These are phyloP conservation scores for Alisma plantagoaquatica DNA, from an alignment of 106 monocot genomes.

Conservation along the genomic window DNA sequence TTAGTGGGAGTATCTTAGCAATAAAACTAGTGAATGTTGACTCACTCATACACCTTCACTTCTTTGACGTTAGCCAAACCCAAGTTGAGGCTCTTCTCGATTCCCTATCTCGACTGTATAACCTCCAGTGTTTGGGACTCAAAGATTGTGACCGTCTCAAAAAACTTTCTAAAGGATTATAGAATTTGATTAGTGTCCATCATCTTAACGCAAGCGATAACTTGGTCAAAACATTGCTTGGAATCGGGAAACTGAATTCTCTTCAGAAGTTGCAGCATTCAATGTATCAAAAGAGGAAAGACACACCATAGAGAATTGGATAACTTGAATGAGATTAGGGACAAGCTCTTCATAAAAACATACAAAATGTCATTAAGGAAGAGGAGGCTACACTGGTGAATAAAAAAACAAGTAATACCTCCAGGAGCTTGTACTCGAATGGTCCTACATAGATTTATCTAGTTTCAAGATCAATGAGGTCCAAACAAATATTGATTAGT, in stretches of 20 bases:
- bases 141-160: neutral
- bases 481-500: neutral
- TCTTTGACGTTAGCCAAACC: neutral
- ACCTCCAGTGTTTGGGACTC: neutral
- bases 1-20: neutral
- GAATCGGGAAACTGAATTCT: slow-evolving; percentile 9
- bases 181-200: slow-evolving; percentile 8
- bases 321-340: slow-evolving; percentile 4
- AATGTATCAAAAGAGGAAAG: neutral
- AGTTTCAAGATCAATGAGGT: neutral
- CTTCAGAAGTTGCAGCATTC: slow-evolving; percentile 7
- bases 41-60: neutral
- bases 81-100: neutral
- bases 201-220: slow-evolving; percentile 10
- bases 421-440: neutral
- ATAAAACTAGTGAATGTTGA: neutral
- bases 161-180: neutral
- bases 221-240: neutral
- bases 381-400: neutral
- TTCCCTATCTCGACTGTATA: neutral
- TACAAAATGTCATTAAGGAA: slow-evolving; percentile 1
- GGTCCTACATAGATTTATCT: neutral
- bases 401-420: slow-evolving; percentile 1
- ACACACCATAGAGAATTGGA: slow-evolving; percentile 1
- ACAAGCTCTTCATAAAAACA: slow-evolving; percentile 6